A percentile compares a stretch with the other conserved stretches of the same genome.
These are phyloP conservation scores for Ceratocystis huliohia DNA, from an alignment of 2,329 filamentous ascomycete genomes.

Conservation along the genomic window DNA sequence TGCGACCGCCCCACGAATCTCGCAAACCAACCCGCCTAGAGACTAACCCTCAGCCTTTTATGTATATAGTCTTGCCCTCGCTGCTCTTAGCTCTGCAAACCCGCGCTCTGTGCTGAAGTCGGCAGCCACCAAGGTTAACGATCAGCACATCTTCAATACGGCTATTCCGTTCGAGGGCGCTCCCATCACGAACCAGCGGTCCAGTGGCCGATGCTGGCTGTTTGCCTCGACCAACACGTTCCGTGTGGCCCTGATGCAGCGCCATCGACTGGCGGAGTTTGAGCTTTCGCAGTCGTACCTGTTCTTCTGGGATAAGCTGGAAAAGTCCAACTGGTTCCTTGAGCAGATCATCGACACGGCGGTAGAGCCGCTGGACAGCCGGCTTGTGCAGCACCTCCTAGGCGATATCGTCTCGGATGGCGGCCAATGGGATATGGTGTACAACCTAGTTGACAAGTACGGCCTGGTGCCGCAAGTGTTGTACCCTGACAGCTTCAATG, in stretches of 20 bases:
- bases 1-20: neutral
- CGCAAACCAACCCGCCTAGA: too few relatives aligned
- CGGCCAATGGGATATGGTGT: conserved; percentile 87
- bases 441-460: conserved; percentile 75
- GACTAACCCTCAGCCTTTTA: too few relatives aligned
- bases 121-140: conserved; percentile 47
- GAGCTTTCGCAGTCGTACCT: conserved; percentile 81
- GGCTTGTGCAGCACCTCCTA: conserved; percentile 60
- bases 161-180: conserved; percentile 69
- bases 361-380: conserved; percentile 54
- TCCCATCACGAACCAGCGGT: conserved; percentile 74
- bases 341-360: conserved; percentile 70
- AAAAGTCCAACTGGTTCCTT: conserved; percentile 82
- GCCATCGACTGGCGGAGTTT: conserved; percentile 63
- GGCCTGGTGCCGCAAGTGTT: conserved; percentile 71
- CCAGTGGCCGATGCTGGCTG: conserved; percentile 78
- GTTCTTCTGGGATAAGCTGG: conserved; percentile 90
- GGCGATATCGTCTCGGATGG: conserved; percentile 61
- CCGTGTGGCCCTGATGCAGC: conserved; percentile 75
- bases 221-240: conserved; percentile 89
- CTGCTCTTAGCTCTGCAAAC: conserved; percentile 55
- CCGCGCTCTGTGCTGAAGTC: conserved; percentile 54
- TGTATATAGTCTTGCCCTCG: conserved; percentile 52
- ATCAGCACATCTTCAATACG: conserved; percentile 73
- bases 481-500: conserved; percentile 74